A percentile compares a stretch with the other conserved stretches of the same genome.
These are phyloP conservation scores for Plectranthus barbatus DNA, from an alignment of 257 asterid genomes.

Conservation along the genomic window DNA sequence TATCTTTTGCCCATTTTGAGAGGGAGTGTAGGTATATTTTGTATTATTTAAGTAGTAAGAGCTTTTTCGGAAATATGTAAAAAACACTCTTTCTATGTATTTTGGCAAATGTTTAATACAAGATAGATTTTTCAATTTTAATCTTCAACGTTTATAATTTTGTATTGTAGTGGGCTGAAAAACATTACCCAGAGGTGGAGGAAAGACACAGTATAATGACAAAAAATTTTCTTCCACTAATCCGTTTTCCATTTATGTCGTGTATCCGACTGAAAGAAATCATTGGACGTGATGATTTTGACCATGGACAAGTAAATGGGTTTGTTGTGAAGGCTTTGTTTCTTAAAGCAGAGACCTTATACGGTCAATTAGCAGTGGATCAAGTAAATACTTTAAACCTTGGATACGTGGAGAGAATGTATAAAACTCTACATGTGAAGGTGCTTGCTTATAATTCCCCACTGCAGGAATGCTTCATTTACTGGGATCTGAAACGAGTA, in stretches of 20 bases:
- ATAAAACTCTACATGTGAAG: slow-evolving; percentile 71
- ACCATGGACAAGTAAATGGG: slow-evolving; percentile 44
- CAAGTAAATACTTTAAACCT: slow-evolving; percentile 24
- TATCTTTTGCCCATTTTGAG: no score
- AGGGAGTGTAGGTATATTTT: no score
- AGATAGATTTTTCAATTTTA: slow-evolving; percentile 66
- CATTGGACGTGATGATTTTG: slow-evolving; percentile 51
- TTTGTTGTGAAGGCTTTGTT: slow-evolving; percentile 72
- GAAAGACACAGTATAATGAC: slow-evolving; percentile 54
- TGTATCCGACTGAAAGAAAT: slow-evolving; percentile 71
- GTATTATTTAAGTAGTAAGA: no score
- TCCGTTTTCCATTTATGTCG: slow-evolving; percentile 85
- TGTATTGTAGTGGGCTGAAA: slow-evolving; percentile 66
- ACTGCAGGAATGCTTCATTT: slow-evolving; percentile 55
- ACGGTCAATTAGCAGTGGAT: slow-evolving; percentile 37
- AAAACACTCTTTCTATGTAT: no score
- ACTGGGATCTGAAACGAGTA: slow-evolving; percentile 64
- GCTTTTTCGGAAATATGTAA: no score
- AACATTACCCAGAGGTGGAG: slow-evolving; percentile 55
- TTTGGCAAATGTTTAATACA: slow-evolving; percentile 60
- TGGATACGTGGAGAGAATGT: slow-evolving; percentile 59
- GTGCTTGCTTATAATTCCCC: slow-evolving; percentile 68
- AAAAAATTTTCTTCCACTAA: slow-evolving; percentile 41
- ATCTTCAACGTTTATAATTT: slow-evolving; percentile 65
- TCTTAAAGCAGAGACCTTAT: slow-evolving; percentile 65